Evolutionary conservation across 768 basidiomycete genomes (phyloP), one percentile per base, ranked within the genome.

Genomic region (Amanita phalloides): DNA sequence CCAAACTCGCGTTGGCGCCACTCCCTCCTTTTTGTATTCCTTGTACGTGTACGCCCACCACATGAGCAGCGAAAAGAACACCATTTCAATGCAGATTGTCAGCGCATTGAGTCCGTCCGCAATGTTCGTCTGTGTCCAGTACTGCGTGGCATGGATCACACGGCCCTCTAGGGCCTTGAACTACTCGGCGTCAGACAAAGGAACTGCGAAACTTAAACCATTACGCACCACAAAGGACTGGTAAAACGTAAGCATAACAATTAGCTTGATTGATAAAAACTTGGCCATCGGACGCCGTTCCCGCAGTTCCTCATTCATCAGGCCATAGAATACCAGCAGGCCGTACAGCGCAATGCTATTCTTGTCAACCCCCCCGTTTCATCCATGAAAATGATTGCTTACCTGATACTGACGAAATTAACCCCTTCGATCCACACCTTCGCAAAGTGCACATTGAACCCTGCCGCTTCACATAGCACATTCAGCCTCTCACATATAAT

Each of bases 171-270:
- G 66, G 4, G 78, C 71, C 38, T 60, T 67, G 62, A 94, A 86
- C 82, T 90, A 45, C 33, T 17, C 35, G 1, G 2, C 30, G 23
- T 38, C 38, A 39, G 17, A 42, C n/a, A 36, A n/a, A 10, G 41
- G 35, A 9, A 23, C 13, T 28, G 26, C 32, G 45, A 10, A 10
- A 11, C 39, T 20, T n/a, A 20, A 21, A 23, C 17, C 5, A 14
- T 33, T 14, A 68, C 82, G 49, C 59, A 86, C 83, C 47, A 89
- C 65, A 59, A 90, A 86, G 1, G 77, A 73, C 60, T 93, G 92
- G 64, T 93, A 95, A 65, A 89, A 93, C 0, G 90, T 91, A 63
- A 86, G 81, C 79, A 91, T 82, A 41, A 91, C 86, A 45, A 90
- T 86, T 28, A 88, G 68, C 65, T 94, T 94, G 71, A 95, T 92